phyloP scores from a whole-genome alignment of 805 yeast genomes.

The Metschnikowia kunwiensis region DNA sequence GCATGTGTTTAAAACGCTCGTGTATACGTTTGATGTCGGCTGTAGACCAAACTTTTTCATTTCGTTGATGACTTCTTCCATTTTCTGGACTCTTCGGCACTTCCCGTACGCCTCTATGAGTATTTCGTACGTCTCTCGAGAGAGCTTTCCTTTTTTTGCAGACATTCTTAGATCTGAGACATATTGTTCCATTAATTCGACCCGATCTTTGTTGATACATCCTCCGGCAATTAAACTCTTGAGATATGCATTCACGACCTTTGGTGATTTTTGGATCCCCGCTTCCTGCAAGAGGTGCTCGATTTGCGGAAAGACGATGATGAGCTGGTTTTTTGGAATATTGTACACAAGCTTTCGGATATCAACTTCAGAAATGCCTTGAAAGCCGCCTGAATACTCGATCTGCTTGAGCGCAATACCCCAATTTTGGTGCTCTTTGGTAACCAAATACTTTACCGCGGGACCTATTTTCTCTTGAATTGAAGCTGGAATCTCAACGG shows the following conservation, averaged over 20 bases:
- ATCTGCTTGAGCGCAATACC: constrained; percentile 41
- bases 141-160: constrained; percentile 25
- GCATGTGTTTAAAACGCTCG: constrained; percentile 60
- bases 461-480: constrained; percentile 39
- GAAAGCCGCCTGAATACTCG: constrained; percentile 34
- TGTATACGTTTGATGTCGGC: constrained; percentile 47
- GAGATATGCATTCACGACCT: constrained; percentile 38
- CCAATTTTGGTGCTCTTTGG: constrained; percentile 46
- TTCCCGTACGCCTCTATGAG: constrained; percentile 48
- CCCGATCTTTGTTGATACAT: constrained; percentile 19
- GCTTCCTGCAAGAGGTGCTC: constrained; percentile 34
- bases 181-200: constrained; percentile 31
- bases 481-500: constrained; percentile 33
- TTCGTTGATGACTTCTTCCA: constrained; percentile 35
- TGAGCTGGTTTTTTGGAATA: constrained; percentile 42
- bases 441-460: constrained; percentile 38
- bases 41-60: constrained; percentile 37
- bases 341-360: constrained; percentile 33
- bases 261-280: constrained; percentile 26
- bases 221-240: constrained; percentile 29
- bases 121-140: constrained; percentile 41
- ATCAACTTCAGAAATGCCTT: constrained; percentile 29
- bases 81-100: constrained; percentile 31
- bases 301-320: constrained; percentile 26
- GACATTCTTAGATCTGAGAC: constrained; percentile 24